These are phyloP conservation scores for Dalbergia oliveri DNA, from an alignment of 306 rosid species.

Conservation along the genomic window DNA sequence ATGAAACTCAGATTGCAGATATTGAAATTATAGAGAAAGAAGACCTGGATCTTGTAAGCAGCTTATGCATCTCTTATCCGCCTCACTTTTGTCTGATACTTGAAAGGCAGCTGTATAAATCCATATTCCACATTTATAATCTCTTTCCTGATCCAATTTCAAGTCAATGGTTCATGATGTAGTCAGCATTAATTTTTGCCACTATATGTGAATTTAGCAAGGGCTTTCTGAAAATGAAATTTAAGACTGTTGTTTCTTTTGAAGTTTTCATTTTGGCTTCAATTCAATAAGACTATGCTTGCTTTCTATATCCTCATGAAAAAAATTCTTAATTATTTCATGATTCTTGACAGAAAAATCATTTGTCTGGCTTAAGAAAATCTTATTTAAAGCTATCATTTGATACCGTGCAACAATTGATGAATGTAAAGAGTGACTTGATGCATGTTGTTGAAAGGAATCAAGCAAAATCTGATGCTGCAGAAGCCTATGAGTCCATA, in stretches of 20 bases:
- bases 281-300: constrained; percentile 26
- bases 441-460: constrained; percentile 86
- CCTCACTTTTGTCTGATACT: constrained; percentile 17
- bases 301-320: constrained; percentile 29
- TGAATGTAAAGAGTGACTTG: constrained; percentile 87
- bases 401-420: constrained; percentile 87
- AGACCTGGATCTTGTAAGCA: constrained; percentile 96
- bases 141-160: constrained; percentile 22
- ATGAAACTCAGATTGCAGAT: constrained; percentile 86
- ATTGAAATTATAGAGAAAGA: constrained; percentile 82
- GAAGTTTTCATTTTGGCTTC: constrained; percentile 32
- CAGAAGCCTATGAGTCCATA: constrained; percentile 83
- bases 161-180: constrained; percentile 26
- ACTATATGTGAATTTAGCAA: constrained; percentile 22
- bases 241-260: background rate
- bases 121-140: constrained; percentile 1
- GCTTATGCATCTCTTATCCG: constrained; percentile 40
- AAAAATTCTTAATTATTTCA: constrained; percentile 46
- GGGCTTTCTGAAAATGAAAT: constrained; percentile 16
- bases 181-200: constrained; percentile 33
- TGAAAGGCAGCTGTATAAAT: constrained; percentile 32
- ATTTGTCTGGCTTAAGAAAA: constrained; percentile 89
- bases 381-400: constrained; percentile 84
- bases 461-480: constrained; percentile 80
- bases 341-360: constrained; percentile 80